A percentile compares a stretch with the other conserved stretches of the same genome.
Conservation (phyloP, 768 basidiomycete species). For the Cystofilobasidium capitatum region DNA sequence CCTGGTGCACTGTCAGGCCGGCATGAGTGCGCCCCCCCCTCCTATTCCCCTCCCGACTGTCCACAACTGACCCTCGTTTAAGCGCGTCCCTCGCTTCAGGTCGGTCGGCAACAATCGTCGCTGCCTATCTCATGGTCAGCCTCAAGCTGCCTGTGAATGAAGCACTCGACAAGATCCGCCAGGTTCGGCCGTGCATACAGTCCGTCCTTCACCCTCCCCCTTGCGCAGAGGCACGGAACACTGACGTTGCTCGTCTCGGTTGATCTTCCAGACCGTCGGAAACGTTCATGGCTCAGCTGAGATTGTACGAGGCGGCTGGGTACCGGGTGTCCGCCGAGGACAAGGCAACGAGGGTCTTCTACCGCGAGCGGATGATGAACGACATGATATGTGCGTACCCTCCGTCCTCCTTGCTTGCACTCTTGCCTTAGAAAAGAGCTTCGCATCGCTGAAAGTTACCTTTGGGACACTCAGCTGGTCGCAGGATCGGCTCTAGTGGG, state of each 20-base stretch:
- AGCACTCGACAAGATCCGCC: constrained; percentile 60
- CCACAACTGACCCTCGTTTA: not conserved
- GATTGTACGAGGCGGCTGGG: constrained; percentile 63
- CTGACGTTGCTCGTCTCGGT: not conserved
- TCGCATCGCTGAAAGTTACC: not conserved
- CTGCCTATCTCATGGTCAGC: constrained; percentile 79
- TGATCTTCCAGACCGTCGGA: constrained; percentile 60
- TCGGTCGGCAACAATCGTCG: constrained; percentile 72
- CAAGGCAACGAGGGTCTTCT: constrained; percentile 68
- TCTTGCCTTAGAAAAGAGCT: not conserved
- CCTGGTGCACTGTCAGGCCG: constrained; percentile 82
- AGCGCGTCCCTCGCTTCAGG: constrained; percentile 44
- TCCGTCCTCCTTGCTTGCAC: constrained; percentile 16
- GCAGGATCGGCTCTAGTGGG: constrained; percentile 43
- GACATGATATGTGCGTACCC: constrained; percentile 64
- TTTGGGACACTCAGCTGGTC: constrained; percentile 46
- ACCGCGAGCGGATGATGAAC: constrained; percentile 62
- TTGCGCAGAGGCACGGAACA: not conserved
- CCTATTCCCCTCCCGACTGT: too few relatives aligned
- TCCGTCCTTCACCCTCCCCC: constrained; percentile 40
- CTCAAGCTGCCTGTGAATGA: constrained; percentile 49
- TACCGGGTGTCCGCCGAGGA: constrained; percentile 58
- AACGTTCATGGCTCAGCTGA: constrained; percentile 70
- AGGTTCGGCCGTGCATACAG: constrained; percentile 61
- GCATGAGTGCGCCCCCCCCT: constrained; percentile 55